Evolutionary conservation across 176 grass and related monocot species (phyloP), one percentile per base, ranked within the genome.

Genomic region (Avena sativa): DNA sequence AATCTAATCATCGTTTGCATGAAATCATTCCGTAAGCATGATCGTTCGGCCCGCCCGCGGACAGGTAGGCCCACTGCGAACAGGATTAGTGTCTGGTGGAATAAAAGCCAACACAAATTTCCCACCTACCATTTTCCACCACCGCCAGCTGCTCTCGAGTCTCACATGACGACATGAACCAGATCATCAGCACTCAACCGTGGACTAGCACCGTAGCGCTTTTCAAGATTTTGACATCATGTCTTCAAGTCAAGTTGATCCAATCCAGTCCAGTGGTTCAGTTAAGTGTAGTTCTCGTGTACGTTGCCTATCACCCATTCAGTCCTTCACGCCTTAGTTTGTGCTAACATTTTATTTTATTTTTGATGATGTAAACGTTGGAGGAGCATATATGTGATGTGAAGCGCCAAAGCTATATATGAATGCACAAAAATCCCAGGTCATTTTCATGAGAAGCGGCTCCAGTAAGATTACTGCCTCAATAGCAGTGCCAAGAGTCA

Each of bases 401-500:
- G n/a, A 77, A 34, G 17, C 47, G 9, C 5, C 20, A 12, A 60
- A 79, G 56, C 74, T 28, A 63, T 34, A 34, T 34, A 34, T 12
- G 60, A 50, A n/a, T 26, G 43, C 56, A 40, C 13, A 51, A 43
- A 67, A 3, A 58, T 75, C 49, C 9, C 2, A 26, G 10, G 84
- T 38, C 79, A 0, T 72, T 57, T 71, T 47, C 89, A 43, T 58
- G 2, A 55, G n/a, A 83, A 32, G 66, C 52, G 23, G 30, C 79
- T 79, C 8, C 5, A 23, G 9, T 30, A 19, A 73, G 88, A 63
- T 49, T 7, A 83, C 84, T 20, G 36, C 25, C 68, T 71, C 38
- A 60, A 71, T 9, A 28, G 73, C 21, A 79, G 79, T 63, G 47
- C 15, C 63, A 87, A 83, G 28, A 60, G 87, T 17, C 65, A 68